Percentiles rank a stretch among this genome's conserved stretches.
phyloP scores from a whole-genome alignment of 1,284 basidiomycete genomes.

The Ceraceosorus bombacis region DNA sequence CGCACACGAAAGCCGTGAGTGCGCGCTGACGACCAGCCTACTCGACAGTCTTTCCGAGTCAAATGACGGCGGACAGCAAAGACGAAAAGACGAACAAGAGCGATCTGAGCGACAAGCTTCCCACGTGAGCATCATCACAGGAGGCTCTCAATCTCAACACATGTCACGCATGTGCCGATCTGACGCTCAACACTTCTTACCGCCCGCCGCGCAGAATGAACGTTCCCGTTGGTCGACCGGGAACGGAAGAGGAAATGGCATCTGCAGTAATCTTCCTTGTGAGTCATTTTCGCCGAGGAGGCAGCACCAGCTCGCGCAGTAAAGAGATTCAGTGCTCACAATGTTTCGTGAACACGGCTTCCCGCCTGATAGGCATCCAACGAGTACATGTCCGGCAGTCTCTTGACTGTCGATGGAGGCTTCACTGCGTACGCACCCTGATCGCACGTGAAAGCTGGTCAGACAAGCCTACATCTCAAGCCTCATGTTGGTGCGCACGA shows the following conservation, averaged over 20 bases:
- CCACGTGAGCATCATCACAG: background rate
- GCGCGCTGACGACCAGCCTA: no score
- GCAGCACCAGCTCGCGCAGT: no score
- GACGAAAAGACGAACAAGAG: slow-evolving; percentile 25
- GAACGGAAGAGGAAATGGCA: slow-evolving; percentile 38
- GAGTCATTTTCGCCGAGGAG: no score
- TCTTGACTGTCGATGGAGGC: slow-evolving; percentile 31
- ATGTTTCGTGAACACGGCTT: no score
- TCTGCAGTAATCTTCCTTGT: slow-evolving; percentile 8
- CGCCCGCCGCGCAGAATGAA: slow-evolving; percentile 4
- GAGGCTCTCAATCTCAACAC: no score
- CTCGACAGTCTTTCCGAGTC: slow-evolving; percentile 21
- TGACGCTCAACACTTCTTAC: no score
- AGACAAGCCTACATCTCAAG: background rate
- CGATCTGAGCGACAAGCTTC: slow-evolving; percentile 25
- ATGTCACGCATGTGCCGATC: no score
- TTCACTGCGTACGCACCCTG: slow-evolving; percentile 30
- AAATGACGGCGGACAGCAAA: slow-evolving; percentile 26
- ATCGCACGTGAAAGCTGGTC: background rate
- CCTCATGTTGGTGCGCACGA: no score
- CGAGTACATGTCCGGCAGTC: slow-evolving; percentile 28
- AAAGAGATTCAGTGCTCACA: no score
- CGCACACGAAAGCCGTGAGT: no score
- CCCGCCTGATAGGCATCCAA: slow-evolving; percentile 13
- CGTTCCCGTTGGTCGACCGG: slow-evolving; percentile 31